Base-by-base conservation (phyloP, 352 stramenopile species). In the Salisapilia sapeloensis region DNA sequence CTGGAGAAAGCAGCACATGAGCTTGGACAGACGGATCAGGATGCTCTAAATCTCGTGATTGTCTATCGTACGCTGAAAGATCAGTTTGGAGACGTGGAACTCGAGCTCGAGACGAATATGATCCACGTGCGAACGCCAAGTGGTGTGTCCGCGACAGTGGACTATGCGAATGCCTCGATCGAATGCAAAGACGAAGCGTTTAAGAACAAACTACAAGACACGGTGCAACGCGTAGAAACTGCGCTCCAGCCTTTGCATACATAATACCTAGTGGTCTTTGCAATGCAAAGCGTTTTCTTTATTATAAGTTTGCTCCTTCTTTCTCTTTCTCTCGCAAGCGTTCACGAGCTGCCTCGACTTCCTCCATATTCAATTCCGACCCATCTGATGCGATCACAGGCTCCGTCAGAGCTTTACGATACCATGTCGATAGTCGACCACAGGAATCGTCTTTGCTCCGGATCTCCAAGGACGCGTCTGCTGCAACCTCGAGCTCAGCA, bases 101-200 rank as follows among this genome's bases (percentile, higher is more conserved):
- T 91, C 37, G 65, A 91, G 34, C 82, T 89, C 20, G 74, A 83
- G 41, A 91, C 76, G 3, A 89, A 91, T 55, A 78, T 79, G 40
- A 91, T 91, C 44, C 65, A 86, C 34, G 78, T 91, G 11, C 54
- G 61, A 29, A 91, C 70, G 31, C 72, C 76, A 0, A 86, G 63
- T 24, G 72, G 76, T 12, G 39, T 81, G 5, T 46, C 56, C 20
- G 76, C 76, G 6, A 48, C 66, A 0, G 56, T 87, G 2, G 66
- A 85, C 29, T 65, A 86, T 38, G 46, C 57, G 4, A 63, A 50
- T 15, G 56, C 71, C 11, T 46, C 51, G 14, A 60, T 89, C 29
- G 66, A 85, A 38, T 89, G 72, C 45, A 50, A 61, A 15, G 69
- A 87, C 27, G 53, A 56, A 15, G 44, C 50, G 13, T 79, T 93